Evolutionary conservation across 345 rosid genomes (phyloP).

Genomic region (Eucalyptus marginata): DNA sequence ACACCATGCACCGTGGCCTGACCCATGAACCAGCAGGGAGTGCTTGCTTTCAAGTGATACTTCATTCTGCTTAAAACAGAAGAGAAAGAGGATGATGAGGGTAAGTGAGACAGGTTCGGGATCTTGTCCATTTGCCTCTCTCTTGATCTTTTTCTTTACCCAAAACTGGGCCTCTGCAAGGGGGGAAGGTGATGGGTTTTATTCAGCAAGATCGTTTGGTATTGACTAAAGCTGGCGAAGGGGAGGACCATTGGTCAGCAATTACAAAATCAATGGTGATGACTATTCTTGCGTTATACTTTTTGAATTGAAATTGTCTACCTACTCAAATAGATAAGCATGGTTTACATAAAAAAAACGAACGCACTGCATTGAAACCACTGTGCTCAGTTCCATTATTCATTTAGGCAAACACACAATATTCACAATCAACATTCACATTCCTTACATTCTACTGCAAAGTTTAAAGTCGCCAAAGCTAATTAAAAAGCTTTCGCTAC

Average conservation of each 20-base stretch:
- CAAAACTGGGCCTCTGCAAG: not conserved
- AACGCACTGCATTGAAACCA: not conserved
- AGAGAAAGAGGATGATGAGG: too few relatives aligned
- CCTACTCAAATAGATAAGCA: not conserved
- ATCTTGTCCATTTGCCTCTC: too few relatives aligned
- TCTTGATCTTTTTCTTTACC: too few relatives aligned
- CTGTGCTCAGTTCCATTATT: not conserved
- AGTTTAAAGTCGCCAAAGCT: not conserved
- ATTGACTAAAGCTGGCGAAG: not conserved
- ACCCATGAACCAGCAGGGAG: conserved; percentile 4
- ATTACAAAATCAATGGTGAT: not conserved
- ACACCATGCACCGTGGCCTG: conserved; percentile 23
- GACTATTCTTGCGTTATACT: not conserved
- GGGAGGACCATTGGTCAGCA: not conserved
- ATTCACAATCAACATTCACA: not conserved
- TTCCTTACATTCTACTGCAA: not conserved
- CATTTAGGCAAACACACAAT: not conserved
- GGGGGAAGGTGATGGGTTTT: not conserved
- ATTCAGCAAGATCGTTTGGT: not conserved
- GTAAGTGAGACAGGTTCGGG: too few relatives aligned
- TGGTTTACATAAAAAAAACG: not conserved
- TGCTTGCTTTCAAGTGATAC: too few relatives aligned
- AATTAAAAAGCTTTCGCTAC: not conserved
- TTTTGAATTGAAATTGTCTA: not conserved
- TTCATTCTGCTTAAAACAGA: too few relatives aligned